Evolutionary conservation across 768 basidiomycete species (phyloP).

Genomic region (Pholiota microspora): DNA sequence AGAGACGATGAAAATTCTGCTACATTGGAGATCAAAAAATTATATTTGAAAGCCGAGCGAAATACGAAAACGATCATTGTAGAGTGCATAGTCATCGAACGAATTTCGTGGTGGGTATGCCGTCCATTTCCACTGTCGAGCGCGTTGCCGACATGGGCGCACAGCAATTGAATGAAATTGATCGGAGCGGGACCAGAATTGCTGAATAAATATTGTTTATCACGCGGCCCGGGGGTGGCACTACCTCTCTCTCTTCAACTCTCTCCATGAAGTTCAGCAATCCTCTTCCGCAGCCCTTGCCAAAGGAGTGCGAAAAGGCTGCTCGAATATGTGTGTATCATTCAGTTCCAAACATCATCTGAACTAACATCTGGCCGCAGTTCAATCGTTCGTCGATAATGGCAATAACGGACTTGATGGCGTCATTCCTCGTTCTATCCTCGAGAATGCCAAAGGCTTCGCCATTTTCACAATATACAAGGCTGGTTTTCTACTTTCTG

Average conservation of each 20-base stretch:
- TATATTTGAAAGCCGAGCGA: too few species aligned
- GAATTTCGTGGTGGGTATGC: too few species aligned
- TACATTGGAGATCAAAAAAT: too few species aligned
- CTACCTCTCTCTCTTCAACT: conserved; percentile 4
- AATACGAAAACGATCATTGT: too few species aligned
- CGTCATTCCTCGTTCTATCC: conserved; percentile 47
- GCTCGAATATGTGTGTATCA: conserved; percentile 72
- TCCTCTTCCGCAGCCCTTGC: conserved; percentile 56
- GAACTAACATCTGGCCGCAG: conserved; percentile 33
- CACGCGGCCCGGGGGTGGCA: background rate
- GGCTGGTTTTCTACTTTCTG: conserved; percentile 71
- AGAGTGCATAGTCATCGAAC: too few species aligned
- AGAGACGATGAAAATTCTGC: too few species aligned
- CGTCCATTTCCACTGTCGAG: background rate
- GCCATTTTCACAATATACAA: conserved; percentile 92
- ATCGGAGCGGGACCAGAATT: background rate
- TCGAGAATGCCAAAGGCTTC: conserved; percentile 64
- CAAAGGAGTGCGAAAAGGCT: conserved; percentile 86
- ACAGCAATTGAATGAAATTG: background rate
- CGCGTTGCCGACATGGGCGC: background rate
- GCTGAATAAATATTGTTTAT: background rate
- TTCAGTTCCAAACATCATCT: conserved; percentile 8
- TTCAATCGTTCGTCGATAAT: conserved; percentile 81
- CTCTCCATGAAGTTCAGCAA: conserved; percentile 28
- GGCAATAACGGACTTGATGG: conserved; percentile 85